Percentiles rank a stretch among this genome's conserved stretches.
Conservation (phyloP, 169 alveolate species). For the Cryptosporidium sp. region DNA sequence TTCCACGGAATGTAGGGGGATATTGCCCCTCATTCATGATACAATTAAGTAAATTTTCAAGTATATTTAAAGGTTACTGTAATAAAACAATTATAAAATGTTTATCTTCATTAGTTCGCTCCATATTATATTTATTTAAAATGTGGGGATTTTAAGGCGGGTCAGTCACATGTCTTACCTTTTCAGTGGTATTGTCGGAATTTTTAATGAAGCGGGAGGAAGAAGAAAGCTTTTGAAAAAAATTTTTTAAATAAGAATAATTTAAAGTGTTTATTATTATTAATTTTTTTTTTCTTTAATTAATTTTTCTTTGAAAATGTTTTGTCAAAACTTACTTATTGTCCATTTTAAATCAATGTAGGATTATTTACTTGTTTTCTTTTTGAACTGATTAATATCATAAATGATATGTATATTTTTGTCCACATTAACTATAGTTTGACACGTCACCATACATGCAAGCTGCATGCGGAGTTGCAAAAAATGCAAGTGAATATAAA, state of each 20-base stretch:
- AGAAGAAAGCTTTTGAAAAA: background rate
- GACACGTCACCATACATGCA: conserved; percentile 30
- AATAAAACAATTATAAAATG: background rate
- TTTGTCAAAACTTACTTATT: no score
- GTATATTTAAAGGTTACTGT: background rate
- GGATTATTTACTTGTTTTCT: no score
- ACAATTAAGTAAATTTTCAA: background rate
- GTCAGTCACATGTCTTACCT: background rate
- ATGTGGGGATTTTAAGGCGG: conserved; percentile 71
- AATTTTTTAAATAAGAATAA: no score
- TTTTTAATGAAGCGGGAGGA: background rate
- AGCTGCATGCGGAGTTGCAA: conserved; percentile 22
- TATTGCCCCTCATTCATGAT: conserved; percentile 55
- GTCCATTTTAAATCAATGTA: background rate
- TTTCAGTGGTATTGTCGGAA: background rate
- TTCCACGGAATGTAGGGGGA: conserved; percentile 56
- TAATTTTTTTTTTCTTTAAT: no score
- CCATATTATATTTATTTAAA: background rate
- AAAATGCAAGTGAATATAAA: conserved; percentile 12
- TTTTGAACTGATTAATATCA: background rate
- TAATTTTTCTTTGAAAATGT: background rate
- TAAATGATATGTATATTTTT: background rate
- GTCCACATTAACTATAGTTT: conserved; percentile 4
- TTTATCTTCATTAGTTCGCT: background rate
- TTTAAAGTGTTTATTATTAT: no score